Percentiles rank a stretch among this genome's conserved stretches.
Evolutionary conservation across 129 eudicot species (phyloP).

Genomic region (Kitagawia praeruptora): DNA sequence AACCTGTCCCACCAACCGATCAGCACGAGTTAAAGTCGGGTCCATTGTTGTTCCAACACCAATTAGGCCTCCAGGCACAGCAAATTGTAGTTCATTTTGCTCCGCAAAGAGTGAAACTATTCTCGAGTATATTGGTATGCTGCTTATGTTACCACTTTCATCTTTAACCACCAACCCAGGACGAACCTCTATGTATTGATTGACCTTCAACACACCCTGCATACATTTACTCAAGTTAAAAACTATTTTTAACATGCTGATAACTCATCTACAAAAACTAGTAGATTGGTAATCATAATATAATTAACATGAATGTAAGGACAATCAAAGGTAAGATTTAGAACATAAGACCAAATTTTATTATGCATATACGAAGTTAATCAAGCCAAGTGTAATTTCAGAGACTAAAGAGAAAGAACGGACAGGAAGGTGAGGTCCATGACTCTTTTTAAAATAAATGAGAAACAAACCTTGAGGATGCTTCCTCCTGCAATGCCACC

Average conservation of each 20-base stretch:
- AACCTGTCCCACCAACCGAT: constrained; percentile 93
- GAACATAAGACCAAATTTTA: neutral
- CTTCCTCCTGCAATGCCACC: constrained; percentile 99
- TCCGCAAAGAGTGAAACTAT: constrained; percentile 76
- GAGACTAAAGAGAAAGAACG: neutral
- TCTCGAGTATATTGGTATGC: constrained; percentile 89
- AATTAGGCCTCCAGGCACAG: constrained; percentile 95
- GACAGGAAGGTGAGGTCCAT: neutral
- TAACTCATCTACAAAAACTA: neutral
- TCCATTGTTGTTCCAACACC: constrained; percentile 98
- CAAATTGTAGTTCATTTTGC: constrained; percentile 86
- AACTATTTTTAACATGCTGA: neutral
- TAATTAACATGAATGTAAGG: neutral
- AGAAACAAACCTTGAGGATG: constrained; percentile 61
- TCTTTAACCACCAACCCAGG: constrained; percentile 91
- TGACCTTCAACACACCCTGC: constrained; percentile 95
- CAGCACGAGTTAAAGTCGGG: constrained; percentile 98
- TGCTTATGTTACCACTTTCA: constrained; percentile 75
- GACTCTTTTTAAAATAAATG: neutral
- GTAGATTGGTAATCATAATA: neutral
- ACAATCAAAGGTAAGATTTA: neutral
- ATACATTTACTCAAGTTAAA: neutral
- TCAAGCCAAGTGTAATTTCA: no score
- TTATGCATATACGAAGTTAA: no score
- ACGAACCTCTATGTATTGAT: constrained; percentile 64